Percentiles rank a stretch among this genome's conserved stretches.
These are phyloP conservation scores for Salvia splendens DNA, from an alignment of 257 asterid genomes.

Conservation along the genomic window DNA sequence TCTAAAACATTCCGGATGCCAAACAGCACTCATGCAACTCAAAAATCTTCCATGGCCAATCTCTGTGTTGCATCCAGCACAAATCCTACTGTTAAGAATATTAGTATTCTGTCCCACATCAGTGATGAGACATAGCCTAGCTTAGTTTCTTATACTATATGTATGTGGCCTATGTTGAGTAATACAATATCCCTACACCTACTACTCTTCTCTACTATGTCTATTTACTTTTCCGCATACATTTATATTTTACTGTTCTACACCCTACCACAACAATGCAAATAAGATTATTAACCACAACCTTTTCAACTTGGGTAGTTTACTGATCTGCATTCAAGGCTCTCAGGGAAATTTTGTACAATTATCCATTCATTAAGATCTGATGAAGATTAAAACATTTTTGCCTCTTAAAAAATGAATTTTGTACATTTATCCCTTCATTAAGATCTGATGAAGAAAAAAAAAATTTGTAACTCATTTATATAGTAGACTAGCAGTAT, in stretches of 20 bases:
- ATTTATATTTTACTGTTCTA: too few relatives aligned
- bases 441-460: slow-evolving; percentile 2
- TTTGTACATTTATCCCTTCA: not conserved
- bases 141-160: too few relatives aligned
- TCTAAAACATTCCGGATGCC: slow-evolving; percentile 97
- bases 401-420: not conserved
- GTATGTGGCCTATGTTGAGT: too few relatives aligned
- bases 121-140: too few relatives aligned
- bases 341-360: not conserved
- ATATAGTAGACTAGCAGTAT: not conserved
- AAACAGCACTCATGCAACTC: slow-evolving; percentile 93
- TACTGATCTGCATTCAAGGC: not conserved
- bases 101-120: too few relatives aligned
- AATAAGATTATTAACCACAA: slow-evolving; percentile 25
- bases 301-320: slow-evolving; percentile 12
- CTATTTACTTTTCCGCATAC: too few relatives aligned
- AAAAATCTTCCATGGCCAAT: slow-evolving; percentile 91
- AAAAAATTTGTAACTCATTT: not conserved
- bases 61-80: slow-evolving; percentile 90
- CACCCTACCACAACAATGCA: slow-evolving; percentile 41
- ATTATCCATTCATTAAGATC: not conserved
- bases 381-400: slow-evolving; percentile 2
- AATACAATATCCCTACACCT: too few relatives aligned
- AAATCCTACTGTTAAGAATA: too few relatives aligned
- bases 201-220: too few relatives aligned